A percentile compares a stretch with the other conserved stretches of the same genome.
These are phyloP conservation scores for Penicillium egyptiacum DNA, from an alignment of 495 filamentous ascomycete genomes.

Conservation along the genomic window DNA sequence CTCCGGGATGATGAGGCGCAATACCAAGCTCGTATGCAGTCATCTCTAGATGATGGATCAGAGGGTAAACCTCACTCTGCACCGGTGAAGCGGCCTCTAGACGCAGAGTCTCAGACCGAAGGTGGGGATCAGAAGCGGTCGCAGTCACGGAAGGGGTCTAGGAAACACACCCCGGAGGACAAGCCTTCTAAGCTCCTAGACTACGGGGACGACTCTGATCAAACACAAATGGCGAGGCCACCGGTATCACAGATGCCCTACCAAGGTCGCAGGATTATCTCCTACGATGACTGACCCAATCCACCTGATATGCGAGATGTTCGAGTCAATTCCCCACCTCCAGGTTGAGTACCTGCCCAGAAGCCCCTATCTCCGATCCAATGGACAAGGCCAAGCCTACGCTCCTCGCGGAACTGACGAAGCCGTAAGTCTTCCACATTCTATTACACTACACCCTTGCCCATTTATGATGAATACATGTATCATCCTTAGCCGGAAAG, in stretches of 20 bases:
- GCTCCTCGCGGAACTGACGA: too few relatives aligned
- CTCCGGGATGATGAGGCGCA: conserved; percentile 35
- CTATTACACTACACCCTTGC: not conserved
- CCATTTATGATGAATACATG: conserved; percentile 39
- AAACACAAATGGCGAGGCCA: not conserved
- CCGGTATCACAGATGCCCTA: not conserved
- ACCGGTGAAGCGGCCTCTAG: not conserved
- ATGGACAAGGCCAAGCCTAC: not conserved
- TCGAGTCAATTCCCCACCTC: not conserved
- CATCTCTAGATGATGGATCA: conserved; percentile 4
- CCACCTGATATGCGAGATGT: not conserved
- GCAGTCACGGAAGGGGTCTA: not conserved
- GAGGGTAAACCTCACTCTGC: conserved; percentile 17
- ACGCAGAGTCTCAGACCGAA: not conserved
- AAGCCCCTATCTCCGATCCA: not conserved
- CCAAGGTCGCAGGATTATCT: conserved; percentile 37
- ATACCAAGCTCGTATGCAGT: conserved; percentile 21
- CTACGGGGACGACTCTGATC: conserved; percentile 18
- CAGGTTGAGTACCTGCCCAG: not conserved
- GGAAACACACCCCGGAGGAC: not conserved
- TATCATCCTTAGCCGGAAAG: conserved; percentile 52
- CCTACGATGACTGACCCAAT: conserved; percentile 40
- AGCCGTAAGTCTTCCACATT: conserved; percentile 12
- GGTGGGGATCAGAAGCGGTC: not conserved
- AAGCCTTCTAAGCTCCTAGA: conserved; percentile 10